Base-by-base conservation (phyloP, 257 asterid species). In the Solanum virginianum region DNA sequence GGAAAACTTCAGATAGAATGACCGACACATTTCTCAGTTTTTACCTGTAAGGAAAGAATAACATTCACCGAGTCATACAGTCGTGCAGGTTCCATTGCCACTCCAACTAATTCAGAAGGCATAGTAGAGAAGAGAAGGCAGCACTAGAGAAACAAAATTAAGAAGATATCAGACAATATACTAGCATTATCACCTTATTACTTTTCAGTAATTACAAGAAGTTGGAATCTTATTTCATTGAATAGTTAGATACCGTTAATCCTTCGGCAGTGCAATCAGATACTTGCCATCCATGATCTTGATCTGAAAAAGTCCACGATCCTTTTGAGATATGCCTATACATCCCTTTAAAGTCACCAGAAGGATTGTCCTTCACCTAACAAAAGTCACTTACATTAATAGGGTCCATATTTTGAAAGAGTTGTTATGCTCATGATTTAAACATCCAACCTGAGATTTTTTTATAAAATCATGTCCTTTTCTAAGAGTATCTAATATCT, bases 221-320 rank as follows among this genome's bases (percentile, higher is more conserved):
- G 55, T 47, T 4, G 0, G 18, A 53, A 22, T 22, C 5, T 29
- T 51, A 65, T 47, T 22, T 9, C 56, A 11, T 20, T 0, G 39
- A 72, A 45, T 20, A 45, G 80, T 10, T 74, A 63, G 22, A 57
- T 85, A 94, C 99, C 98, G 89, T 95, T 85, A 95, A 70, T 69
- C 91, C 99, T 88, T 95, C 99, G 13, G 99, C 98, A 1, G 98
- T 95, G 84, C 96, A 91, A 83, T 94, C 99, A n/a, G 99, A 95
- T 32, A 90, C 93, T 89, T 94, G 98, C 98, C 99, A 95, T 7
- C 98, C 99, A 24, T 95, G 97, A 90, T 95, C 99, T 90, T 94
- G 98, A 80, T 95, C 96, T 6, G 99, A 93, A 89, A 95, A 94
- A 0, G 99, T 93, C 99, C 99, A 95, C 0, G 98, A 92, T 20